These are phyloP conservation scores for Salix exigua DNA, from an alignment of 345 rosid genomes.

Conservation along the genomic window DNA sequence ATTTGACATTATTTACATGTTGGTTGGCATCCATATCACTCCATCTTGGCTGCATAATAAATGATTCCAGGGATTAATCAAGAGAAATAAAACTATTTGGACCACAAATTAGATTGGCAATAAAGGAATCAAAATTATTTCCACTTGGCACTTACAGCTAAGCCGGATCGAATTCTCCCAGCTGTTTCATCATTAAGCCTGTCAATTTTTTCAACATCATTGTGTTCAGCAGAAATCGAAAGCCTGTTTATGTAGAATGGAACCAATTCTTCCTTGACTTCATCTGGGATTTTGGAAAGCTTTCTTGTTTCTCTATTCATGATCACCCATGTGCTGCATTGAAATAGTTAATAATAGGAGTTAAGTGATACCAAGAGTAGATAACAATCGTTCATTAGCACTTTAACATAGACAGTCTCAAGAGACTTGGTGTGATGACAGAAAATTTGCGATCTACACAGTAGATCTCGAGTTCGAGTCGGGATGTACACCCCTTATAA, in stretches of 20 bases:
- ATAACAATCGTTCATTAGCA: not conserved
- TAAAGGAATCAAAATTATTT: not conserved
- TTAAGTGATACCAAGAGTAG: not conserved
- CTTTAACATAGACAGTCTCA: not conserved
- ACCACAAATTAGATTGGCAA: not conserved
- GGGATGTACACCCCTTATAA: no score
- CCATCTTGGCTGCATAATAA: constrained; percentile 22
- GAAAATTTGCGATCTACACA: no score
- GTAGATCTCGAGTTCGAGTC: no score
- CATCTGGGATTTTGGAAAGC: constrained; percentile 21
- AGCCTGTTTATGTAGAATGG: constrained; percentile 19
- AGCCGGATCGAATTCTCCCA: constrained; percentile 7
- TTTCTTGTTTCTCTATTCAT: constrained; percentile 27
- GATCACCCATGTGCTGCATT: constrained; percentile 27
- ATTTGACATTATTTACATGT: constrained; percentile 24
- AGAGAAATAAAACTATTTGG: not conserved
- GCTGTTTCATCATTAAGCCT: constrained; percentile 22
- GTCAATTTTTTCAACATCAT: constrained; percentile 9
- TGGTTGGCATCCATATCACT: constrained; percentile 30
- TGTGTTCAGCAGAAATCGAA: constrained; percentile 12
- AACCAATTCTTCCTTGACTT: constrained; percentile 17
- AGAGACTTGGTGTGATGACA: no score
- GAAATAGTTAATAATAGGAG: not conserved
- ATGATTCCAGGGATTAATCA: not conserved
- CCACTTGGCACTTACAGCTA: constrained; percentile 20